Conservation (phyloP, 257 asterid species). For the Solanum paucissectum region DNA sequence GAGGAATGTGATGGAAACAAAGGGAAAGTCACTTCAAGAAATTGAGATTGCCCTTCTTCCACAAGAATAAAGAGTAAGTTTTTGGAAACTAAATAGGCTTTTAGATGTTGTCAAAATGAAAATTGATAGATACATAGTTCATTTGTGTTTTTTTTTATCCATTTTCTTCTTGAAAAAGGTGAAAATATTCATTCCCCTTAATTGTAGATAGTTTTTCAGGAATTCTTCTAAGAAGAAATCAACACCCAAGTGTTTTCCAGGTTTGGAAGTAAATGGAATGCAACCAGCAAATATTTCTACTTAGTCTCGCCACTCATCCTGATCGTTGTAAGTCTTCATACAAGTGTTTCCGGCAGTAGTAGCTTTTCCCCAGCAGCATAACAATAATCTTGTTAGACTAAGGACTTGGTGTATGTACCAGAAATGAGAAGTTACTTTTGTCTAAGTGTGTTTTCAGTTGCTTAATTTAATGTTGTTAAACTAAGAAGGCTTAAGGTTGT, state of each 20-base stretch:
- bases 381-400: not conserved
- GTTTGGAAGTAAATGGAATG: not conserved
- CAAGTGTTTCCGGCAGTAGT: not conserved
- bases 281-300: not conserved
- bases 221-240: not conserved
- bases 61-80: slow-evolving; percentile 15
- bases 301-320: not conserved
- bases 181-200: not conserved
- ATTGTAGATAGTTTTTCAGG: not conserved
- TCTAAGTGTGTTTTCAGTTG: not conserved
- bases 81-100: not conserved
- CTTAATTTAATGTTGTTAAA: not conserved
- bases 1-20: slow-evolving; percentile 75
- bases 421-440: not conserved
- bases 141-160: not conserved
- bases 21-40: slow-evolving; percentile 90
- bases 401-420: not conserved
- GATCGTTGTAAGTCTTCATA: not conserved
- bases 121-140: not conserved
- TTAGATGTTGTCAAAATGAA: not conserved
- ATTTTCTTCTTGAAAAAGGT: not conserved
- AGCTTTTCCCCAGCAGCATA: not conserved
- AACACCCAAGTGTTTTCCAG: not conserved
- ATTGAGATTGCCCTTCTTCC: slow-evolving; percentile 87
- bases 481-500: not conserved